These are phyloP conservation scores for Andrographis paniculata DNA, from an alignment of 305 asterid species.

Conservation along the genomic window DNA sequence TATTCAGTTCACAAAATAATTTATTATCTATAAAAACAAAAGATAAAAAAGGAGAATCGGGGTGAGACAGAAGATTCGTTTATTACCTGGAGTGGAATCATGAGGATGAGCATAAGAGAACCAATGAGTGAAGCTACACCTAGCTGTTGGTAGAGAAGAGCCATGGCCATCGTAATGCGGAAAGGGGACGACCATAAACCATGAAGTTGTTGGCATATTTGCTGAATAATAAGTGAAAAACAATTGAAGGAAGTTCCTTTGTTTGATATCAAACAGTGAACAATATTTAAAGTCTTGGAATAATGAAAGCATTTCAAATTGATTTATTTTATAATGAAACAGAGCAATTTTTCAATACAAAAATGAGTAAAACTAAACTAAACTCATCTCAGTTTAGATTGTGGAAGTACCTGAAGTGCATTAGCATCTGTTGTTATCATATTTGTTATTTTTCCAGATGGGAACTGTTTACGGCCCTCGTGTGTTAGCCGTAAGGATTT, in stretches of 20 bases:
- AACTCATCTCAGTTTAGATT: background rate
- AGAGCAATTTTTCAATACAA: too few relatives aligned
- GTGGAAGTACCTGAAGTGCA: constrained; percentile 69
- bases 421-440: constrained; percentile 94
- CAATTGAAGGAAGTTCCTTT: constrained; percentile 7
- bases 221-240: constrained; percentile 33
- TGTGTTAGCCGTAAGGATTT: constrained; percentile 79
- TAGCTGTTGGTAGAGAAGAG: constrained; percentile 85
- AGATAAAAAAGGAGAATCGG: constrained; percentile 10
- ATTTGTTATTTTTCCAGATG: constrained; percentile 85
- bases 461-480: constrained; percentile 71
- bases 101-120: constrained; percentile 61
- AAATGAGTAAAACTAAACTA: too few relatives aligned
- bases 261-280: constrained; percentile 8
- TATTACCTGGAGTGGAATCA: constrained; percentile 87
- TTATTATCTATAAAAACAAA: background rate
- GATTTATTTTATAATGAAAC: too few relatives aligned
- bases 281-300: too few relatives aligned
- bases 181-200: constrained; percentile 92
- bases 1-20: background rate
- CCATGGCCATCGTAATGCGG: constrained; percentile 70
- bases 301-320: too few relatives aligned
- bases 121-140: constrained; percentile 89
- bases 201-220: constrained; percentile 90
- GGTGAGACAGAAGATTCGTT: constrained; percentile 10